These are phyloP conservation scores for Psilocybe cubensis DNA, from an alignment of 768 basidiomycete genomes.

Conservation along the genomic window DNA sequence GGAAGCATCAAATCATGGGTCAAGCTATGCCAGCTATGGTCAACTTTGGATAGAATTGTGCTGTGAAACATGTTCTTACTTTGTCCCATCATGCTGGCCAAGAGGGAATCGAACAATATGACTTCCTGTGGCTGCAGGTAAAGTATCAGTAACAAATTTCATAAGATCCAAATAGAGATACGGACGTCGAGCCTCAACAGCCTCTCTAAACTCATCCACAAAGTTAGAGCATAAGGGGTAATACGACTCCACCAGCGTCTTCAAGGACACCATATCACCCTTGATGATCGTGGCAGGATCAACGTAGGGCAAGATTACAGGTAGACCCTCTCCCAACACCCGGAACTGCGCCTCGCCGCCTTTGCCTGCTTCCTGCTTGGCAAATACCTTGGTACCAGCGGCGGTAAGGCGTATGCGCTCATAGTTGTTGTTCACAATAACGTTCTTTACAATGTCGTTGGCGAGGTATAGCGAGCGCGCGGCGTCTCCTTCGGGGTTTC, in stretches of 20 bases:
- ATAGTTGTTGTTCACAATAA: constrained; percentile 84
- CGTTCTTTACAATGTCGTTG: constrained; percentile 81
- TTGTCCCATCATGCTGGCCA: constrained; percentile 51
- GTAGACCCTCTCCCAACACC: constrained; percentile 83
- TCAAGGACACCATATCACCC: constrained; percentile 59
- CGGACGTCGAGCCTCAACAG: constrained; percentile 60
- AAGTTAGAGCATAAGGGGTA: constrained; percentile 80
- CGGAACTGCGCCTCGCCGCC: constrained; percentile 68
- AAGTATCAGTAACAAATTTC: background rate
- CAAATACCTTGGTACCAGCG: constrained; percentile 93
- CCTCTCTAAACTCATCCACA: constrained; percentile 56
- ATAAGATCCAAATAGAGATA: constrained; percentile 13
- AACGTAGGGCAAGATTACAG: constrained; percentile 82
- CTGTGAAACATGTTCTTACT: too few species aligned
- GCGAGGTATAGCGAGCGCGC: constrained; percentile 87
- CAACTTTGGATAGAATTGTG: background rate
- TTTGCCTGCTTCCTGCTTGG: constrained; percentile 81
- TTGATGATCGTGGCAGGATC: constrained; percentile 63
- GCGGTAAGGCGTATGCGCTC: constrained; percentile 84
- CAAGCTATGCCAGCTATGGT: constrained; percentile 44
- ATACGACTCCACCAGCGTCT: constrained; percentile 71
- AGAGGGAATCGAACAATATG: constrained; percentile 73
- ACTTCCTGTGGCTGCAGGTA: constrained; percentile 60
- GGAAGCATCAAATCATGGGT: constrained; percentile 88
- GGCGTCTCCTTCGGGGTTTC: constrained; percentile 76